Conservation (phyloP, 148 eudicot genomes). For the Chenopodium berlandieri region DNA sequence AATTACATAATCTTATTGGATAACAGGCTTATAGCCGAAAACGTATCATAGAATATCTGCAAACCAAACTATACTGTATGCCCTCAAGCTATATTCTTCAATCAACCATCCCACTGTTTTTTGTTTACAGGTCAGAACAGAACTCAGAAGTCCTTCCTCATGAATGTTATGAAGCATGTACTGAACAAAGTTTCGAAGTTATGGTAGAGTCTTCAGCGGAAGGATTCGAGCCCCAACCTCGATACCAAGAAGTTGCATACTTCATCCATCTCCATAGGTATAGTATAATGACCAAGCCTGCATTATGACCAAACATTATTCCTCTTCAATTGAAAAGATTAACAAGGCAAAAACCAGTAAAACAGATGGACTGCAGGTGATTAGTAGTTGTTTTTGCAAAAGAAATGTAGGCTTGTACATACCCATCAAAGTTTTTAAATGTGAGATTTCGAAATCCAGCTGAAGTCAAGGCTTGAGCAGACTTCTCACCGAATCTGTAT, state of each 20-base stretch:
- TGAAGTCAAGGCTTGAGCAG: slow-evolving; percentile 55
- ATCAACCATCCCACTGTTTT: slow-evolving; percentile 10
- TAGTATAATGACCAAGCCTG: slow-evolving; percentile 91
- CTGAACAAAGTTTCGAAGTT: not conserved
- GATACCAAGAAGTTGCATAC: slow-evolving; percentile 68
- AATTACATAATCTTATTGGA: slow-evolving; percentile 23
- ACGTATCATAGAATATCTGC: slow-evolving; percentile 15
- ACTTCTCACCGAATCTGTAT: slow-evolving; percentile 61
- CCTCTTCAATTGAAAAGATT: not conserved
- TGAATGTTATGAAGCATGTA: not conserved
- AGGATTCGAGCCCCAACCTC: slow-evolving; percentile 52
- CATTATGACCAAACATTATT: slow-evolving; percentile 12
- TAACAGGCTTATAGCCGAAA: slow-evolving; percentile 29
- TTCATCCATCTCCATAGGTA: slow-evolving; percentile 89
- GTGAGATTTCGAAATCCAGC: slow-evolving; percentile 70
- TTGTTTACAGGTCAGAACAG: slow-evolving; percentile 15
- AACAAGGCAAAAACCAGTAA: not conserved
- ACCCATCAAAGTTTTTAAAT: slow-evolving; percentile 77
- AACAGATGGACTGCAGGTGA: not conserved
- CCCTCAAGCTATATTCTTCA: slow-evolving; percentile 21
- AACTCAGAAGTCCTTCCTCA: not conserved
- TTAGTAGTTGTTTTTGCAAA: not conserved
- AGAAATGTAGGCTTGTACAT: slow-evolving; percentile 3
- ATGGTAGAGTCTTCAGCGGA: slow-evolving; percentile 19
- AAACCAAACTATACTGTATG: slow-evolving; percentile 31